Base-by-base conservation (phyloP, 2,329 filamentous ascomycete genomes). In the Penicillium vulpinum region DNA sequence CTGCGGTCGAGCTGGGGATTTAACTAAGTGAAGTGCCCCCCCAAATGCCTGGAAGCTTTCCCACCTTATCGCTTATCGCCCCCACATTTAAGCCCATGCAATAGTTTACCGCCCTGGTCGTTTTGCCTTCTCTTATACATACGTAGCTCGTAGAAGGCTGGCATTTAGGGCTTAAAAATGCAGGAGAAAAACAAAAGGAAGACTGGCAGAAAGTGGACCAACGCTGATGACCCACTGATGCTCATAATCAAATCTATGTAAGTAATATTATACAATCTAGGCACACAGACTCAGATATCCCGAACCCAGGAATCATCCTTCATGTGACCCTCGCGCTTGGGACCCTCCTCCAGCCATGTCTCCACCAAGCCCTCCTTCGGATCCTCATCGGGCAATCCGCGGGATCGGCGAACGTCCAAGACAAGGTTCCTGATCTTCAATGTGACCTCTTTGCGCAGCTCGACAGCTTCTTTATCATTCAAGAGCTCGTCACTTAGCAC, bases 381-480 rank as follows among this genome's bases (percentile, higher is more conserved):
- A 65, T 96, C 90, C 64, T 95, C 88, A 58, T 96, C 91, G 0
- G 89, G 84, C 60, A 89, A 85, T 1, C 92, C 92, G 56, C 89
- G 78, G 43, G 82, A 82, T 62, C 85, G 81, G 60, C 93, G 83
- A 22, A 97, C 81, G 67, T 91, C 90, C 50, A 93, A 75, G 3
- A 99, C 88, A 71, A 95, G 89, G 54, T 89, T 83, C 47, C 94
- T 83, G 33, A 97, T 85, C 57, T 88, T 83, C 72, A 82, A 81
- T 2, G 93, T 91, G 47, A 93, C 91, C 73, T 96, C 91, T 52
- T 89, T 86, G 57, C 94, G 81, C 61, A 95, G 78, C 63, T 86
- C 82, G 51, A 89, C 82, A 0, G 91, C 93, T 75, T 97, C 92
- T n/a, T 79, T 75, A 11, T 86, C 84, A 64, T 87, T 83, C 73